Evolutionary conservation across 108 stramenopile genomes (phyloP).

Genomic region (Cyclotella cryptica): DNA sequence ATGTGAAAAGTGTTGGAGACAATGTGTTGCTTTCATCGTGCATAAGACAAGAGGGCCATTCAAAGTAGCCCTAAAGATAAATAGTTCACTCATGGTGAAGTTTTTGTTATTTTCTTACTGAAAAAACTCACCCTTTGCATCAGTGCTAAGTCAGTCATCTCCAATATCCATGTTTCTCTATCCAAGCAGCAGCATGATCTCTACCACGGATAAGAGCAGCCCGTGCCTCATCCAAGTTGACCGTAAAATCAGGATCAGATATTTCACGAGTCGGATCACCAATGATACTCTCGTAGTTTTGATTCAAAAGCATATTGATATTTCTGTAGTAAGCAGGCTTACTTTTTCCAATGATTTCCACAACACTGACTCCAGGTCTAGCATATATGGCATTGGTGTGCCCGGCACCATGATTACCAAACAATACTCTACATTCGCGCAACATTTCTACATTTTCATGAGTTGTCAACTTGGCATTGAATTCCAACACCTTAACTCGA

Average conservation of each 20-base stretch:
- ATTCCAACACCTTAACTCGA: background rate
- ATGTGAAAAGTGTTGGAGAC: no score
- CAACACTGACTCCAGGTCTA: conserved; percentile 13
- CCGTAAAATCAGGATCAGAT: background rate
- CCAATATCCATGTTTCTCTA: conserved; percentile 16
- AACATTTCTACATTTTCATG: conserved; percentile 5
- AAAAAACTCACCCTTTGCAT: no score
- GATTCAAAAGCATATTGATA: conserved; percentile 22
- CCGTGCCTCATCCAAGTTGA: conserved; percentile 11
- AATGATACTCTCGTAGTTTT: conserved; percentile 11
- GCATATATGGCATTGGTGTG: conserved; percentile 18
- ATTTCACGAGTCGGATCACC: conserved; percentile 1
- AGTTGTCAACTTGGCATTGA: background rate
- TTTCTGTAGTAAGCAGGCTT: conserved; percentile 12
- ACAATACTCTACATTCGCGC: conserved; percentile 4
- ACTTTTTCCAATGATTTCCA: conserved; percentile 11
- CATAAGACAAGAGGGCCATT: no score
- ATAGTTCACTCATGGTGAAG: no score
- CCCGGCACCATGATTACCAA: conserved; percentile 17
- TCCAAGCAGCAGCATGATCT: conserved; percentile 9
- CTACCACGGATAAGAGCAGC: background rate
- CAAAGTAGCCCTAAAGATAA: no score
- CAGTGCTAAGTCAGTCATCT: no score
- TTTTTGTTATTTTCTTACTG: no score
- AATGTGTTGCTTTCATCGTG: no score